phyloP scores from a whole-genome alignment of 148 eudicot species.

The Mesembryanthemum crystallinum region DNA sequence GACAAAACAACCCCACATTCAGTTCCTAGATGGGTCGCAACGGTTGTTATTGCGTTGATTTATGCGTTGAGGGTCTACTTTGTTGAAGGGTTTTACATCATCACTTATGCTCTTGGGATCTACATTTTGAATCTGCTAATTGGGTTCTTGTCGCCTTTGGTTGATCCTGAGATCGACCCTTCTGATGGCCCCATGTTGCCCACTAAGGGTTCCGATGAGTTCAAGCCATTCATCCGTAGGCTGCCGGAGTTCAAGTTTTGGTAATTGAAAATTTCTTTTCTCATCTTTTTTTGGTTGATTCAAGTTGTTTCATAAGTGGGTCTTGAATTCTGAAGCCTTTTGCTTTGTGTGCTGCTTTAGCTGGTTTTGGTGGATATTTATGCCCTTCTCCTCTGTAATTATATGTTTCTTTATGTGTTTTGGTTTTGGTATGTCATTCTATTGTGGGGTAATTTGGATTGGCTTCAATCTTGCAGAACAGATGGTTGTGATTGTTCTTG shows the following conservation, averaged over 20 bases:
- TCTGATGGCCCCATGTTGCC: slow-evolving; percentile 71
- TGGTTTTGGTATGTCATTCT: not conserved
- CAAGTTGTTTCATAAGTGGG: not conserved
- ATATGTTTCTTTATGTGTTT: not conserved
- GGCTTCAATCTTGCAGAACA: not conserved
- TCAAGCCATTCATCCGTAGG: slow-evolving; percentile 86
- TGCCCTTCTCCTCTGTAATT: not conserved
- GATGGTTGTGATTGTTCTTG: not conserved
- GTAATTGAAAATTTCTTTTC: slow-evolving; percentile 26
- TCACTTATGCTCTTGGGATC: slow-evolving; percentile 76
- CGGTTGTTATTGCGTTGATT: slow-evolving; percentile 40
- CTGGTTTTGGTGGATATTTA: not conserved
- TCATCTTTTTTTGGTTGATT: not conserved
- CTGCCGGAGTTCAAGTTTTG: slow-evolving; percentile 89
- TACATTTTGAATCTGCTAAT: slow-evolving; percentile 70
- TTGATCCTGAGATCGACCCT: slow-evolving; percentile 72
- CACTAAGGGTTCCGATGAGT: slow-evolving; percentile 85
- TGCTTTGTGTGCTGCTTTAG: not conserved
- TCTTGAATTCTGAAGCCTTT: not conserved
- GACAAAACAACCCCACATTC: slow-evolving; percentile 79
- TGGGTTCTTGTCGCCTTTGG: slow-evolving; percentile 80
- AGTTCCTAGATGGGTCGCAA: slow-evolving; percentile 68
- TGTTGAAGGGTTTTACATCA: slow-evolving; percentile 70
- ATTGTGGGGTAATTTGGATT: not conserved
- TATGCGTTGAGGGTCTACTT: slow-evolving; percentile 58